Percentiles rank a stretch among this genome's conserved stretches.
phyloP scores from a whole-genome alignment of 768 basidiomycete species.

The Sporobolomyces roseus region DNA sequence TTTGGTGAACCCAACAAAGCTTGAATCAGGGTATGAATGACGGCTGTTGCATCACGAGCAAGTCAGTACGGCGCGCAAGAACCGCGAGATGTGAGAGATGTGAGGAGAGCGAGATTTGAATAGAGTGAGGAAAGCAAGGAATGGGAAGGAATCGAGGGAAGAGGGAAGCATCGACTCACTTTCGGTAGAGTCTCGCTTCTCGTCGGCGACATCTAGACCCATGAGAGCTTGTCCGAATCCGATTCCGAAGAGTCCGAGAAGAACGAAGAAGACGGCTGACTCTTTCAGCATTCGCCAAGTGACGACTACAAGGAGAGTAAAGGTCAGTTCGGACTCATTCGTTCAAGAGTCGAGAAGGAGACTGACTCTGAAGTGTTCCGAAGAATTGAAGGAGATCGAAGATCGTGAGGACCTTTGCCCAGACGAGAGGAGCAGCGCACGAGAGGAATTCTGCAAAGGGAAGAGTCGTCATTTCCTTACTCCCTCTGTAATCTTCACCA shows the following conservation, averaged over 20 bases:
- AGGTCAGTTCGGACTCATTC: background rate
- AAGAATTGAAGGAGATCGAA: conserved; percentile 44
- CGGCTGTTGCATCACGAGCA: no score
- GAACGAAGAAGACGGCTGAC: conserved; percentile 44
- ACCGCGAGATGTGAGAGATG: no score
- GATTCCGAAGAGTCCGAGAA: conserved; percentile 42
- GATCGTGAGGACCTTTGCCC: conserved; percentile 43
- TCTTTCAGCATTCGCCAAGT: conserved; percentile 12
- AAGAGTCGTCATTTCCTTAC: no score
- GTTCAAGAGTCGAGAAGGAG: conserved; percentile 49
- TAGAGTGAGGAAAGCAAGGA: background rate
- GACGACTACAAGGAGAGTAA: background rate
- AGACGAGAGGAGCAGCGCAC: conserved; percentile 42
- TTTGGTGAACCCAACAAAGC: conserved; percentile 49
- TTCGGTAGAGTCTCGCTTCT: conserved; percentile 41
- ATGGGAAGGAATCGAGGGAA: conserved; percentile 26
- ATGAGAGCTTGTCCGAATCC: conserved; percentile 51
- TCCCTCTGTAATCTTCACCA: no score
- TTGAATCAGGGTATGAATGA: conserved; percentile 50
- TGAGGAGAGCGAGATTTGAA: no score
- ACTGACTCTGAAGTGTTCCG: conserved; percentile 49
- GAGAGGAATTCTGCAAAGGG: conserved; percentile 34
- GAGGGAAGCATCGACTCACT: background rate
- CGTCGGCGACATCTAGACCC: conserved; percentile 52
- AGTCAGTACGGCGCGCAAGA: no score